Evolutionary conservation across 192 early-diverging fungal genomes (phyloP).

Genomic region (Piromyces sp.): DNA sequence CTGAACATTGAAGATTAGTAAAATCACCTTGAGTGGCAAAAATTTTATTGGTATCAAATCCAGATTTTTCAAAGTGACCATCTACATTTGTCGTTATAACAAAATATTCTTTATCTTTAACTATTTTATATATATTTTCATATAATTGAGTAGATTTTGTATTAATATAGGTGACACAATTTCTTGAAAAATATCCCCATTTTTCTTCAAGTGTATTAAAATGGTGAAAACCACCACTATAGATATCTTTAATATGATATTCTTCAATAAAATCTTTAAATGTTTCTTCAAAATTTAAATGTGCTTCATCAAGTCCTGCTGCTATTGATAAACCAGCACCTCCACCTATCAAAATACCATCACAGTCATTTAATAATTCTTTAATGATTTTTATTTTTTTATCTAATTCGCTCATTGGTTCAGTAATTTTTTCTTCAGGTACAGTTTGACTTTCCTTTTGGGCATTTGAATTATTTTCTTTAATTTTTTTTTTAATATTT

Average conservation of each 20-base stretch:
- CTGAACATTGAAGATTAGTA: background rate
- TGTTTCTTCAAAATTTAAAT: background rate
- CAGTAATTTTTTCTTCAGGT: too few relatives aligned
- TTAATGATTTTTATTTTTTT: background rate
- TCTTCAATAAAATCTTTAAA: background rate
- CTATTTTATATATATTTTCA: background rate
- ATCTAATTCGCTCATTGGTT: background rate
- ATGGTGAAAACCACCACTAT: background rate
- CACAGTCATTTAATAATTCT: background rate
- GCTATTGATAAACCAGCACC: background rate
- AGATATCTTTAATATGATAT: background rate
- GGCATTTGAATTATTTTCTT: too few relatives aligned
- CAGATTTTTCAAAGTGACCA: background rate
- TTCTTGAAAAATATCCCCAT: background rate
- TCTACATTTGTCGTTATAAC: background rate
- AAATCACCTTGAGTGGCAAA: background rate
- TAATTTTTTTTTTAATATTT: too few relatives aligned
- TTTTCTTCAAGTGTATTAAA: background rate
- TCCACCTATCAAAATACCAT: background rate
- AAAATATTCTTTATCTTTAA: background rate
- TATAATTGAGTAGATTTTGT: background rate
- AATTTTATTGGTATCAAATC: background rate
- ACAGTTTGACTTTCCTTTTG: too few relatives aligned
- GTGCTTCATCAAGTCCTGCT: background rate
- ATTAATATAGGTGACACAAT: background rate